Evolutionary conservation across 306 rosid species (phyloP).

Genomic region (Lagenaria siceraria): DNA sequence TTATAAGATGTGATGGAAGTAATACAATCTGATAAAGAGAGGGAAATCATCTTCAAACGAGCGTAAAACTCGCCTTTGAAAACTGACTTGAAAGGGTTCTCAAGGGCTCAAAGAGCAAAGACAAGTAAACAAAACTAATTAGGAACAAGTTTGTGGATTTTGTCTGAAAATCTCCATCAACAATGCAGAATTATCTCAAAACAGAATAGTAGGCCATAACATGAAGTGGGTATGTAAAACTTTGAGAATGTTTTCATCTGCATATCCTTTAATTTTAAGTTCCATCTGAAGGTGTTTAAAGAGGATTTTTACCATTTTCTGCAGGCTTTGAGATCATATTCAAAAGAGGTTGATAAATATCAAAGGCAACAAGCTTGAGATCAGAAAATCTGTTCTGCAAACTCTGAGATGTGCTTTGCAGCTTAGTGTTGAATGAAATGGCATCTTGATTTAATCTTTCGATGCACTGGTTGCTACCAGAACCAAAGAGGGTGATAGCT

Average conservation of each 20-base stretch:
- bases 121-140: not conserved
- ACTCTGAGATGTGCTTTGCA: slow-evolving; percentile 25
- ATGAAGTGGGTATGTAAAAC: not conserved
- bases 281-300: not conserved
- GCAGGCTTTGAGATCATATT: slow-evolving; percentile 27
- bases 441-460: slow-evolving; percentile 41
- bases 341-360: slow-evolving; percentile 42
- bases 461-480: slow-evolving; percentile 44
- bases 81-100: not conserved
- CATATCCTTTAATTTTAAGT: not conserved
- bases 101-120: not conserved
- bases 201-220: not conserved
- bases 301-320: slow-evolving; percentile 22
- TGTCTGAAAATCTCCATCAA: not conserved
- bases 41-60: not conserved
- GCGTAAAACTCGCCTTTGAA: not conserved
- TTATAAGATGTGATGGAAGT: not conserved
- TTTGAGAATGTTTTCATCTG: not conserved
- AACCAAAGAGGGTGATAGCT: slow-evolving; percentile 37
- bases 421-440: slow-evolving; percentile 38
- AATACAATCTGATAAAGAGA: not conserved
- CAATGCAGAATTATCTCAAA: not conserved
- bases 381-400: slow-evolving; percentile 27
- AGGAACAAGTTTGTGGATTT: not conserved
- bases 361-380: slow-evolving; percentile 40